Conservation (phyloP, 108 stramenopile species). For the Nannochloropsis oceanica region DNA sequence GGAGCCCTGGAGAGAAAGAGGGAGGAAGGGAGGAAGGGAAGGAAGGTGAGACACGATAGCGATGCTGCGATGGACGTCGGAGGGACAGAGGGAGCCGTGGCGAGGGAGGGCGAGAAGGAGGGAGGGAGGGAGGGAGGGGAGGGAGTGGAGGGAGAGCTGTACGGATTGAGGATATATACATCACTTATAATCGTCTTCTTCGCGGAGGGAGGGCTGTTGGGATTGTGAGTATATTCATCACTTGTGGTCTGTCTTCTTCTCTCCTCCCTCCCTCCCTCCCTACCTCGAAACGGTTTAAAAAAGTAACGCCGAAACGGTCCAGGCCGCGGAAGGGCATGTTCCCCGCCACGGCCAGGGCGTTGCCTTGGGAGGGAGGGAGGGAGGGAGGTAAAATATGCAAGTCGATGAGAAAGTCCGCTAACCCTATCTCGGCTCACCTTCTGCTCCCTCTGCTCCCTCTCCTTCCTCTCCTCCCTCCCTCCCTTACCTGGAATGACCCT, state of each 20-base stretch:
- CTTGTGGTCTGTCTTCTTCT: background rate
- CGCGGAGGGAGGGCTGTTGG: too few relatives aligned
- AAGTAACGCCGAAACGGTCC: slow-evolving; percentile 88
- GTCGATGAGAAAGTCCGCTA: background rate
- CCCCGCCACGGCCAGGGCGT: slow-evolving; percentile 57
- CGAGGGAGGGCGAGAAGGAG: too few relatives aligned
- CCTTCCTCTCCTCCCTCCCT: background rate
- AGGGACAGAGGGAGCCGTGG: too few relatives aligned
- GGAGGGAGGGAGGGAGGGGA: too few relatives aligned
- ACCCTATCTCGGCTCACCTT: background rate
- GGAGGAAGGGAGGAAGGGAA: background rate
- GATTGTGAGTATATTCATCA: too few relatives aligned
- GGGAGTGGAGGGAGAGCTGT: too few relatives aligned
- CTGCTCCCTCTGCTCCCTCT: background rate
- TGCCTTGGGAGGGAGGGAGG: slow-evolving; percentile 18
- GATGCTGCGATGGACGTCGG: too few relatives aligned
- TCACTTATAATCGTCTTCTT: too few relatives aligned
- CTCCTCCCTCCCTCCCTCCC: background rate
- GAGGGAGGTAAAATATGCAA: background rate
- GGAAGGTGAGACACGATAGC: too few relatives aligned
- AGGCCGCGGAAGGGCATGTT: slow-evolving; percentile 83
- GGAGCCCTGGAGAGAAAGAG: background rate
- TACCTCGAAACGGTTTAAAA: slow-evolving; percentile 66
- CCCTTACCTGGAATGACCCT: slow-evolving; percentile 62
- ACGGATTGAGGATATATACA: too few relatives aligned